Evolutionary conservation across 2,329 filamentous ascomycete species (phyloP), one percentile per base, ranked within the genome.

Genomic region (Pseudogymnoascus sp.): DNA sequence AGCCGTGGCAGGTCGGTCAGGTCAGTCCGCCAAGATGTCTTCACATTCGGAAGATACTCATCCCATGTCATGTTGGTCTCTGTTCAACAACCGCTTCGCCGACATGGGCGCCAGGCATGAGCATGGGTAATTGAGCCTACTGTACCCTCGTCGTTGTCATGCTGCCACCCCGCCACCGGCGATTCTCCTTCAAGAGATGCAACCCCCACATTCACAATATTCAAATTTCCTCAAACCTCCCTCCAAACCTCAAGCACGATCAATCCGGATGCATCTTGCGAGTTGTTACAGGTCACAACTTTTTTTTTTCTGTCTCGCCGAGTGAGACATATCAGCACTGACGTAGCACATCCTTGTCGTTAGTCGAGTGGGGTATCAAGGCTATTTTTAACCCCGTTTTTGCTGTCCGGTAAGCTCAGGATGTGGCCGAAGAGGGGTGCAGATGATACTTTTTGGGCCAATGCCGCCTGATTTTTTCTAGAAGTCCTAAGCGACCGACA

Each of bases 361-460:
- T 31, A 31, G 25, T 31, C 2, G 2, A 31, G 47, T 33, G 25
- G 47, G 47, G 47, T 31, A 18, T n/a, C 47, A 53, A 23, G 25
- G 47, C 47, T 53, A 53, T 53, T 53, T 53, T 53, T 53, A 53
- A 53, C 47, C 47, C 47, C 47, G 47, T 53, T 53, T 53, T 33
- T 53, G 10, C 25, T 31, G 25, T 31, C 8, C 16, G 47, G 47
- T 53, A 53, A 53, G 47, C 14, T 53, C 47, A 31, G 47, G 14
- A 47, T 53, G 47, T 53, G 47, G 47, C 25, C 47, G 25, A 53
- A 18, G 47, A 53, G 25, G 47, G 25, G 25, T 53, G n/a, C 44
- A 25, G 47, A 53, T 53, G 47, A 53, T 53, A 18, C 25, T 53
- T 53, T 53, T 53, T 53, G 25, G 47, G 47, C 25, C 47, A 53